Base-by-base conservation (phyloP, 352 stramenopile genomes). In the Elongisporangium prolatum region DNA sequence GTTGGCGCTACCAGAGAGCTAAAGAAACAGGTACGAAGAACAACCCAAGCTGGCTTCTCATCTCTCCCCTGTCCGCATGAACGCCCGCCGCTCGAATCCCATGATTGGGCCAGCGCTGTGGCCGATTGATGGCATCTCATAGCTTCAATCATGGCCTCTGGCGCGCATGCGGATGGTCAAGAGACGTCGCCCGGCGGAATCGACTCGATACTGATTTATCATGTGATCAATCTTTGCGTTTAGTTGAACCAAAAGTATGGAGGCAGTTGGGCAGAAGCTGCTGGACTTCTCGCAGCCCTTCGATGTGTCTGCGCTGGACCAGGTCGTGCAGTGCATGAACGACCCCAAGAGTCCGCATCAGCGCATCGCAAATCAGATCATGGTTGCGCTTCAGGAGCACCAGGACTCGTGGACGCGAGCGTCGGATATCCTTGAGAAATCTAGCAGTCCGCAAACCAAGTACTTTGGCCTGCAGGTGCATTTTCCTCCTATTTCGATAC, bases 301-400 rank as follows among this genome's bases (percentile, higher is more conserved):
- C 64, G 95, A 99, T 61, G 92, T 99, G 25, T 68, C 80, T 21
- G 74, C 98, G 51, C 80, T 99, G 52, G 97, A 99, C 67, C 79
- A 99, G 71, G 91, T 99, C 20, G 87, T 99, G n/a, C 68, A 77
- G 20, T 96, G 94, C 58, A 97, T 98, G 63, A 99, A 99, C 74
- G 88, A 98, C 80, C 91, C 96, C 20, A 91, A 88, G 60, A 93
- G 97, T 56, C 96, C 97, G 13, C 90, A 99, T 72, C 84, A 91
- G 67, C 71, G 72, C 47, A 80, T 94, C 56, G 93, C 92, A 28
- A 97, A 98, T 68, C 74, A 97, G 75, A 91, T 98, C 67, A 91
- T 98, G 84, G 92, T 97, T 61, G 84, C 84, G 67, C 78, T 98
- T 61, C 91, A 98, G 69, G 88, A 97, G 65, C 86, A 98, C 67